Base-by-base conservation (phyloP, 202 grass and related monocot genomes). In the Tripidium arundinaceum region DNA sequence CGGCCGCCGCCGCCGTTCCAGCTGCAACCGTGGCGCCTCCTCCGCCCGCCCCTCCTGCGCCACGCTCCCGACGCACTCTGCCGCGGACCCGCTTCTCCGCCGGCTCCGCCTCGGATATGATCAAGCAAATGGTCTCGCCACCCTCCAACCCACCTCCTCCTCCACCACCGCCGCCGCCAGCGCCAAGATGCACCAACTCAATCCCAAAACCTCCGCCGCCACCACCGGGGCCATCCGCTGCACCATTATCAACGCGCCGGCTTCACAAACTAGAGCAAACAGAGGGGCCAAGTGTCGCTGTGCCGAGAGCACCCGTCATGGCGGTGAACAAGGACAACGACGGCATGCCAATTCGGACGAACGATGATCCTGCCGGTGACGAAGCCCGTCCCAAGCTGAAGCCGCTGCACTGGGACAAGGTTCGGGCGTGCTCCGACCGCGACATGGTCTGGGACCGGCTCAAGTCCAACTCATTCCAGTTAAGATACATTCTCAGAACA, bases 391-490 rank as follows among this genome's bases (percentile, higher is more conserved):
- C 82, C 0, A 95, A 83, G 73, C 70, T 98, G 80, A 98, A 95
- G 84, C 90, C 96, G 1, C 86, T 98, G 80, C 96, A 98, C 62
- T 95, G 92, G 96, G 92, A 98, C 82, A 98, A 85, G 75, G 90
- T 89, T 62, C 87, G 81, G 34, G 77, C 84, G 14, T 90, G 68
- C 79, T 93, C 92, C 0, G 86, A 95, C 62, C 76, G 86, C 1
- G 88, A 86, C 54, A 98, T 89, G 90, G 96, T 88, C 36, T 98
- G 96, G 92, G 90, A 91, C 52, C 74, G 85, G 7, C 62, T 95
- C 76, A 93, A 98, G 74, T 93, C 86, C 10, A 90, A 88, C 65
- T 95, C 96, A 10, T 98, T 98, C 86, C 92, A 98, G 96, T 98
- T 89, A 94, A 87, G 79, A 83, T 38, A 1, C 18, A 54, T 34